Evolutionary conservation across 352 stramenopile genomes (phyloP), one percentile per base, ranked within the genome.

Genomic region (Lagenidium sp.): DNA sequence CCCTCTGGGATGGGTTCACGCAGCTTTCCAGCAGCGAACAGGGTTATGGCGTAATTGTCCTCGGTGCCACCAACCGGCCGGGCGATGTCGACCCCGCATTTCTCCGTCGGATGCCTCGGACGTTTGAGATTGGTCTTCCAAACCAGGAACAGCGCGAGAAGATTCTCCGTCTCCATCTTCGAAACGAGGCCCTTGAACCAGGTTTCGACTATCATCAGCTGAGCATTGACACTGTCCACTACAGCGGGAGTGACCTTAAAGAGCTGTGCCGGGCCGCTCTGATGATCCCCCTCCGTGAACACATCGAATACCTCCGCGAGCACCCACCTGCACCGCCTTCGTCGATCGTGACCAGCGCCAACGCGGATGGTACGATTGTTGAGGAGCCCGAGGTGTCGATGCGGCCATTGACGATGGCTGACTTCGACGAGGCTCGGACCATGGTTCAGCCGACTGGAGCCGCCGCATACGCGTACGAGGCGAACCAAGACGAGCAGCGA

Each of bases 1-100:
- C 92, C n/a, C 68, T 98, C 8, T 98, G 95, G 95, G 95, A 99
- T 56, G 95, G 95, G 21, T 90, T 99, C 36, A 86, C 65, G n/a
- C 77, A 94, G 47, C 72, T 89, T 45, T 76, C 53, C 31, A 82
- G 53, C 13, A 72, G 55, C 28, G 61, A 91, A 12, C 62, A 67
- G 35, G 82, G 75, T 40, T 91, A 86, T 51, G 85, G 85, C 35
- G 91, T 99, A 31, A 93, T 99, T 48, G 84, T 99, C 15, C 75
- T 99, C 48, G 96, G 94, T 18, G 95, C 95, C 2, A 99, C 95
- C 0, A 99, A 99, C 61, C 85, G 88, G 1, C 88, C 88, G 0
- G 70, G 69, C 1, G 88, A 95, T 25, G 77, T 97, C 2, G 91
- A 98, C 57, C 71, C 84, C 28, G 95, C 95, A 12, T 98, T 99